Evolutionary conservation across 148 eudicot species (phyloP).

Genomic region (Cornus florida): DNA sequence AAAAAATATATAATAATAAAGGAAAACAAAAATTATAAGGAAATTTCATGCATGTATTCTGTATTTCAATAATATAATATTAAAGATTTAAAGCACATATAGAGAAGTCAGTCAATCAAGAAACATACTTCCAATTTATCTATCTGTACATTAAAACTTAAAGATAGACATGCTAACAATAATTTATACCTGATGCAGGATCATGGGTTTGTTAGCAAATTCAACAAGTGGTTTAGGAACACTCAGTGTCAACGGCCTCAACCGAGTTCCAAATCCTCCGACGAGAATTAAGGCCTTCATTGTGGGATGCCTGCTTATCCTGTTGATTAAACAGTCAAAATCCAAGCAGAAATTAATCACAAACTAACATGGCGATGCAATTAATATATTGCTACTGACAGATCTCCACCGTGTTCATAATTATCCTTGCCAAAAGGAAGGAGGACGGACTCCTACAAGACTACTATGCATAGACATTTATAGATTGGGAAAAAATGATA

Average conservation of each 20-base stretch:
- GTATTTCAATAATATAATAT: not conserved
- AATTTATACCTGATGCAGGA: slow-evolving; percentile 81
- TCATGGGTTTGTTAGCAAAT: slow-evolving; percentile 98
- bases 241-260: slow-evolving; percentile 93
- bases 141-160: not conserved
- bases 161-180: not conserved
- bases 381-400: slow-evolving; percentile 4
- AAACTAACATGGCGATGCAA: slow-evolving; percentile 2
- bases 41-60: not conserved
- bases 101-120: not conserved
- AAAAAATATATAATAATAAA: not conserved
- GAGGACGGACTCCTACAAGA: slow-evolving; percentile 15
- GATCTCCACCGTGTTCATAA: not conserved
- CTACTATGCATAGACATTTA: slow-evolving; percentile 17
- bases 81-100: too few species aligned
- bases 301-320: slow-evolving; percentile 22
- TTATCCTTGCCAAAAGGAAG: slow-evolving; percentile 10
- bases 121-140: not conserved
- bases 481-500: slow-evolving; percentile 7
- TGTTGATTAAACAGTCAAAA: slow-evolving; percentile 21
- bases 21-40: not conserved
- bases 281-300: slow-evolving; percentile 99
- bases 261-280: slow-evolving; percentile 94
- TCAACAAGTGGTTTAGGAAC: slow-evolving; percentile 95
- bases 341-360: not conserved